Evolutionary conservation across 1,139 yeast species (phyloP), one percentile per base, ranked within the genome.

Genomic region (Protomyces pachydermus): DNA sequence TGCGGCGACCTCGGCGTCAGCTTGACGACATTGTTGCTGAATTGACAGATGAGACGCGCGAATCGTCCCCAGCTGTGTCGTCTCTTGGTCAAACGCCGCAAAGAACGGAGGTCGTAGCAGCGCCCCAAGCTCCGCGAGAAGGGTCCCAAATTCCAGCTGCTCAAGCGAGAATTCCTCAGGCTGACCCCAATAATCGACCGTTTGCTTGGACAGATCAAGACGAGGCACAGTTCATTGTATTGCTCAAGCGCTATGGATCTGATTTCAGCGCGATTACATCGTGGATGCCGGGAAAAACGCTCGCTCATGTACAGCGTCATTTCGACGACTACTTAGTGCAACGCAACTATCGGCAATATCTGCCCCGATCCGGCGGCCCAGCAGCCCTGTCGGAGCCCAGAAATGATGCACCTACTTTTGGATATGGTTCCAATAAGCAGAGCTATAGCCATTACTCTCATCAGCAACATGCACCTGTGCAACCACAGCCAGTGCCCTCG

Each of bases 141-240:
- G 20, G 3, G 10, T 3, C 23, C 10, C 48, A 20, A 1, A 5
- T 42, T 42, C 48, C 48, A 6, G 23, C 48, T 18, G 23, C 18
- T 3, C 48, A 4, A 1, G 25, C 25, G 14, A 42, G 18, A 9
- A 42, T n/a, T 9, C 18, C 48, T 18, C 48, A 42, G 48, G 23
- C 5, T 16, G 25, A 42, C 9, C 10, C 12, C 6, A 10, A 18
- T 6, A 42, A 51, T 2, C 52, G 56, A 12, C 53, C 45, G 1
- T 48, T 28, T 12, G 23, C 54, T 9, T 64, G 64, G 66, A 56
- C 52, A 16, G 60, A 48, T 66, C 70, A 12, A 68, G 56, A 60
- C 69, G 67, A 34, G 70, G 71, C 53, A 28, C 37, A 16, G 18
- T 51, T 63, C n/a, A 18, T 14, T 16, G 46, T 32, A 23, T 42